Base-by-base conservation (phyloP, 306 rosid species). In the Hippophae rhamnoides region DNA sequence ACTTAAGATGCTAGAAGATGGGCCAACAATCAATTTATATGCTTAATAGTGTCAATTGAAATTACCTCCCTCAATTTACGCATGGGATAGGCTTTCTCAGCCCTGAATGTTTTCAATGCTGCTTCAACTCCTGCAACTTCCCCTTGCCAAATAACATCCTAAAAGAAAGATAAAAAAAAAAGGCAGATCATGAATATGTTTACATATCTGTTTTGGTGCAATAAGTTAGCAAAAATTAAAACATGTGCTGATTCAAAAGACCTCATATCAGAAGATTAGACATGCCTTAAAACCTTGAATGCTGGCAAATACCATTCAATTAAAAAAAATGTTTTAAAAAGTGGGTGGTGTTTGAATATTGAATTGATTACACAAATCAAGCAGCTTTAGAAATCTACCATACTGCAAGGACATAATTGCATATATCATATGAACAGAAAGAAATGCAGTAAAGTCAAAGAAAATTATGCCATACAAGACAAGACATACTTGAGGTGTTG, bases 81-180 rank as follows among this genome's bases (percentile, higher is more conserved):
- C 72, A 85, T 65, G 49, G 99, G 86, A 72, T 83, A 88, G 49
- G 96, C 95, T 69, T 60, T 79, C 52, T 88, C 90, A 51, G 94
- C 96, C 88, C 70, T 84, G 76, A 92, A 92, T n/a, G 66, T 72
- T 54, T 78, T 81, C 67, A 84, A 55, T 56, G 99, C 99, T 68
- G 76, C 89, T 54, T 78, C 82, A 66, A 82, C 88, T 73, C 94
- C 96, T 10, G 95, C 99, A 74, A 65, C 62, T 60, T 75, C 57
- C 61, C 99, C 99, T 81, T 87, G 87, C 98, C 98, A 92, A 74
- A 72, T 82, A 58, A 85, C 83, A 77, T 92, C 98, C 96, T 92
- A 74, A 43, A 74, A 43, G 64, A 72, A 65, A 6, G 51, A 60
- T 3, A 45, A 27, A 10, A 41, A 6, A 53, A 52, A 12, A 42